Evolutionary conservation across 139 green algal genomes (phyloP).

Genomic region (Chlorella sp.): DNA sequence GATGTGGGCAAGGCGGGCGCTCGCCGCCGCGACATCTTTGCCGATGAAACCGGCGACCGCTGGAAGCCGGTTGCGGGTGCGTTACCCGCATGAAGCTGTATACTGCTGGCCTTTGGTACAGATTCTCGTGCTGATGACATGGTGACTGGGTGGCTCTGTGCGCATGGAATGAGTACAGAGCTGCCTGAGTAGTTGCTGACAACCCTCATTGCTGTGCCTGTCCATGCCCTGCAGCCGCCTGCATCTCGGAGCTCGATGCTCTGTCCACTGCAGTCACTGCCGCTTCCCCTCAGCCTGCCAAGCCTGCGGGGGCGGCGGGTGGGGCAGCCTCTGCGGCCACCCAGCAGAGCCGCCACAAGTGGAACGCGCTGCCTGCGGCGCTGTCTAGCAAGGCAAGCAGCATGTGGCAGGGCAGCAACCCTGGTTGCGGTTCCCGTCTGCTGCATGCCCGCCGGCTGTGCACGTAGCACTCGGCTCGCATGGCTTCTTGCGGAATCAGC

Average conservation of each 20-base stretch:
- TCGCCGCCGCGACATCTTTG: conserved; percentile 48
- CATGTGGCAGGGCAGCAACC: not conserved
- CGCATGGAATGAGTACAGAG: not conserved
- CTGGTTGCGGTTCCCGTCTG: not conserved
- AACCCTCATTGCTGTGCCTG: not conserved
- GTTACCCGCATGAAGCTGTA: conserved; percentile 6
- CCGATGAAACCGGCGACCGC: conserved; percentile 49
- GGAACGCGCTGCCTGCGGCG: conserved; percentile 33
- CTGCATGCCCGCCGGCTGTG: not conserved
- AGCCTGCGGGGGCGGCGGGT: not conserved
- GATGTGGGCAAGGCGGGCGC: conserved; percentile 18
- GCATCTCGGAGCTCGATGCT: conserved; percentile 16
- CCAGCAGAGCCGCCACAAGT: conserved; percentile 22
- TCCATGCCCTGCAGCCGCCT: not conserved
- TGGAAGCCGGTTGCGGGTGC: conserved; percentile 43
- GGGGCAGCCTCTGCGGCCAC: not conserved
- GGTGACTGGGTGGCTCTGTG: not conserved
- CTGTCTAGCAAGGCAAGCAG: conserved; percentile 19
- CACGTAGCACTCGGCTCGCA: not conserved
- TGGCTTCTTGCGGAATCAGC: not conserved
- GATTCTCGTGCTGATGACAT: not conserved
- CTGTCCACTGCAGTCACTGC: conserved; percentile 11
- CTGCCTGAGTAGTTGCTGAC: not conserved
- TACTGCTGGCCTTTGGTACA: not conserved
- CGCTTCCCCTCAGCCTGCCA: conserved; percentile 1